Evolutionary conservation across 1,284 basidiomycete genomes (phyloP), one percentile per base, ranked within the genome.

Genomic region (Trichosporon sp.): DNA sequence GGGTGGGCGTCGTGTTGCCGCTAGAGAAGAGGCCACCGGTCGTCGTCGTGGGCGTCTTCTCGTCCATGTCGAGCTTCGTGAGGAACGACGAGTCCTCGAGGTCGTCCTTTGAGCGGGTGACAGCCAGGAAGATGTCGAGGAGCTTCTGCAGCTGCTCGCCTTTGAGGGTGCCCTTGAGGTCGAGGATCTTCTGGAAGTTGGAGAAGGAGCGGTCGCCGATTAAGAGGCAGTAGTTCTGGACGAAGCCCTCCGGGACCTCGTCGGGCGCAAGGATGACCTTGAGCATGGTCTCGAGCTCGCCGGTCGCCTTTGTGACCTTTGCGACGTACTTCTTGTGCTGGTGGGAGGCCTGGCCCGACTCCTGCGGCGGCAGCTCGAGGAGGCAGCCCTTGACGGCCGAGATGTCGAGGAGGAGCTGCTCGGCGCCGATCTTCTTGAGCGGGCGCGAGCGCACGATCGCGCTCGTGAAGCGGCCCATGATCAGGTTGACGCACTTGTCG

Each of bases 181-280:
- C 96, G 29, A 99, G 87, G 68, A 96, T 91, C 93, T 99, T 99
- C 86, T 99, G 97, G 85, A 98, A 98, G 82, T 98, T 97, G 29
- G 90, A 91, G 81, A 95, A 95, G 0, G 92, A 94, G 15, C 91
- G 89, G 83, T 97, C 95, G 25, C 92, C 93, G 71, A 98, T 92
- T 66, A 96, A 86, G 27, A 97, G 86, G 12, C 92, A 93, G 78
- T 98, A 97, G 78, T 96, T 96, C 68, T 95, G 86, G 68, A 98
- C 93, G 78, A 98, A 98, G 3, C 91, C 93, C 81, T 95, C 92
- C 0, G 91, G 85, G n/a, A 94, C 92, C 75, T 95, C 92, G 71
- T 90, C 91, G 1, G 93, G 94, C 0, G 93, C 93, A 25, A 97
- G 89, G 70, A 98, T 91, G 68, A 96, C 93, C 82, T 98, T 97